Base-by-base conservation (phyloP, 176 grass and related monocot species). In the Aegilops tauschii region DNA sequence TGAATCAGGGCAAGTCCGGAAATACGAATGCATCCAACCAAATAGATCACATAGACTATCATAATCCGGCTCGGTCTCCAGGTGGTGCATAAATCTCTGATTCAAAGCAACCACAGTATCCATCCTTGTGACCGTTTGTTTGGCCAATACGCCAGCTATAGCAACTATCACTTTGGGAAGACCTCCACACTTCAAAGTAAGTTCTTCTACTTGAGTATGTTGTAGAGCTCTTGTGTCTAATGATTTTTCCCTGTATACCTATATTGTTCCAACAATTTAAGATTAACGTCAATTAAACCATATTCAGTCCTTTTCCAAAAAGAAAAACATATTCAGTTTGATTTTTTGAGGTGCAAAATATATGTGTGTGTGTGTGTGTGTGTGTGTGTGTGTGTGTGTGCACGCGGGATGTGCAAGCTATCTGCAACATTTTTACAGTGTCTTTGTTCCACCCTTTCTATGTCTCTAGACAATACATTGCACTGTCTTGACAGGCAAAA, bases 151-250 rank as follows among this genome's bases (percentile, higher is more conserved):
- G 8, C 36, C 66, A 11, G 50, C 90, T 50, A 85, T 35, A 21
- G 65, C 44, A 30, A 89, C 75, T 52, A 92, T 87, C 7, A 85
- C 91, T 59, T 87, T 34, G 6, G 91, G 91, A 28, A 87, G 62
- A 17, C 87, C 79, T 23, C 73, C 79, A 39, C 84, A 89, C 40
- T 80, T 76, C 40, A 83, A 5, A 9, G 88, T 85, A 27, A 40
- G 18, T 36, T 32, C 25, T 16, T 29, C 1, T 14, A 73, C n/a
- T 23, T 49, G 23, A 5, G 0, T 0, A 28, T 64, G 9, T 8
- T 28, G 2, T 5, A n/a, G 21, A 44, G 40, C 4, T 5, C 1
- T 25, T 25, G 9, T 11, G 12, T 13, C 47, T 0, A 3, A 42
- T 44, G 32, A 0, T 3, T 5, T 8, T 12, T 6, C 29, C 34